phyloP scores from a whole-genome alignment of 2,329 filamentous ascomycete genomes.

The Alternaria consortialis region DNA sequence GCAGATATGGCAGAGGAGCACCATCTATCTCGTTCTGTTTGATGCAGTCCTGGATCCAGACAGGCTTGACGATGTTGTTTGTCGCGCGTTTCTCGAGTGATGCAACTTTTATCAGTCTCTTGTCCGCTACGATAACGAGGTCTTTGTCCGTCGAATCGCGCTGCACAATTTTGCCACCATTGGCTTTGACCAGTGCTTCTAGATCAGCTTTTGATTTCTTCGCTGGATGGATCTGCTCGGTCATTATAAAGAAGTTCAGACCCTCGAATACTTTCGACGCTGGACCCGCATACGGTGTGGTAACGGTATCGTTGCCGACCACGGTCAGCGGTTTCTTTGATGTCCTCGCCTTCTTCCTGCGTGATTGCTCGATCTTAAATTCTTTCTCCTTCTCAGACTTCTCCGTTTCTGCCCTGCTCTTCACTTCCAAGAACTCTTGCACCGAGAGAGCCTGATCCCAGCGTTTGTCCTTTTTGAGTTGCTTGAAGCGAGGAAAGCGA shows the following conservation, averaged over 20 bases:
- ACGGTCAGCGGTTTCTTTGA: conserved; percentile 76
- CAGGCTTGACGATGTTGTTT: conserved; percentile 77
- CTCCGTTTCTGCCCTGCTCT: conserved; percentile 71
- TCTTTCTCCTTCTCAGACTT: conserved; percentile 67
- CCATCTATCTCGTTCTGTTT: conserved; percentile 65
- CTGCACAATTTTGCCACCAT: conserved; percentile 83
- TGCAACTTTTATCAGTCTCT: conserved; percentile 80
- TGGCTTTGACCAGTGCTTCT: conserved; percentile 80
- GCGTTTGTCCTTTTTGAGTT: conserved; percentile 79
- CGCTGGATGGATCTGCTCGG: conserved; percentile 72
- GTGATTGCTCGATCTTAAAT: conserved; percentile 73
- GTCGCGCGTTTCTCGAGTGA: conserved; percentile 78
- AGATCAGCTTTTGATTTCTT: conserved; percentile 82
- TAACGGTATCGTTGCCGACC: conserved; percentile 67
- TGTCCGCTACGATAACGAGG: conserved; percentile 81
- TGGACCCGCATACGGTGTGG: conserved; percentile 64
- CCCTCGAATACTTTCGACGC: conserved; percentile 75
- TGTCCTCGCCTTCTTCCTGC: conserved; percentile 70
- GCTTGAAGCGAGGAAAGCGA: conserved; percentile 89
- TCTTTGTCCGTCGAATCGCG: conserved; percentile 68
- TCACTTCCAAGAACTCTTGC: conserved; percentile 78
- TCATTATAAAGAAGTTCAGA: conserved; percentile 83
- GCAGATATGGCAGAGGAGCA: conserved; percentile 63
- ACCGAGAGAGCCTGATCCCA: conserved; percentile 84
- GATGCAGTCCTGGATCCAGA: conserved; percentile 86